Base-by-base conservation (phyloP, 768 basidiomycete species). In the Xerocomus spinulosus region DNA sequence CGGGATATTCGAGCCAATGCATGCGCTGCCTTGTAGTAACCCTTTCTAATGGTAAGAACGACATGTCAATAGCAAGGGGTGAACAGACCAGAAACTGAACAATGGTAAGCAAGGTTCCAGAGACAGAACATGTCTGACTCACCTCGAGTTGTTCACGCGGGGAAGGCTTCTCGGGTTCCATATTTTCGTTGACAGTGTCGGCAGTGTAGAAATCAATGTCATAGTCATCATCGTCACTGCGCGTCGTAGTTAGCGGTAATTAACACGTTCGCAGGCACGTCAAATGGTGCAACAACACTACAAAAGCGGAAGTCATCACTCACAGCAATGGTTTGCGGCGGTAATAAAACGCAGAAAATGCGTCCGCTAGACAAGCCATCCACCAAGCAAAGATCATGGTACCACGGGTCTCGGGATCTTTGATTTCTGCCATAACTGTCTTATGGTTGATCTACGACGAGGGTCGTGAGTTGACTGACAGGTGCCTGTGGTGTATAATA, bases 301-400 rank as follows among this genome's bases (percentile, higher is more conserved):
- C 34, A 2, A 29, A 51, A 46, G 38, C 14, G 39, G 50, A 40
- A 39, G 20, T 15, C 33, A 28, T 37, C 33, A 65, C 79, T 57
- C 57, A 82, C 72, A 93, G 72, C 57, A 85, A 75, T 7, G 91
- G 90, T 68, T 92, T 91, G 53, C 85, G 77, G 51, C 90, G 80
- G 69, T 92, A 90, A 67, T 91, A 92, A 26, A 82, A 82, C 25
- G 89, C 79, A 23, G 81, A 80, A 68, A 86, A 91, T 7, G 90
- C 88, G 59, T 96, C 93, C 28, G 80, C 76, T 38, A 92, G 72
- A 66, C 85, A 88, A 8, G 91, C 84, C 80, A 92, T 87, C 91
- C 92, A 94, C 86, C 92, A 93, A 2, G 91, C 85, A 60, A 91
- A 92, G 43, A 88, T 85, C 83, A 92, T 87, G 6, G 85, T 89